These are phyloP conservation scores for Cryphonectria naterciae DNA, from an alignment of 2,329 filamentous ascomycete species.

Conservation along the genomic window DNA sequence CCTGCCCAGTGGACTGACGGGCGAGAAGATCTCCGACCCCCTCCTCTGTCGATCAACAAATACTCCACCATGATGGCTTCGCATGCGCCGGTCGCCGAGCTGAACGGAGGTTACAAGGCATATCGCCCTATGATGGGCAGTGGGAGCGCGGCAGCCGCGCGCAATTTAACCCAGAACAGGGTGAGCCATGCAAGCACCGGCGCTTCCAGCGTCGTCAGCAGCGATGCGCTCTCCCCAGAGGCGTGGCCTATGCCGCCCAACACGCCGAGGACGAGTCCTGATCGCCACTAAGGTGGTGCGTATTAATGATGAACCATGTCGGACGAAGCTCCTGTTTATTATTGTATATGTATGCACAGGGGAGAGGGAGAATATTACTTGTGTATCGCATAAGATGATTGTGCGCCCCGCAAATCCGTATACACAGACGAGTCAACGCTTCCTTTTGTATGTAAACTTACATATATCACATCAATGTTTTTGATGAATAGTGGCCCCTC, in stretches of 20 bases:
- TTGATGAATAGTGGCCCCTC: not conserved
- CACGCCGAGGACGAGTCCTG: constrained; percentile 13
- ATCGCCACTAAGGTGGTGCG: not conserved
- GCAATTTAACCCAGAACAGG: constrained; percentile 3
- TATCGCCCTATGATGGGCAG: not conserved
- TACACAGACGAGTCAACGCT: not conserved
- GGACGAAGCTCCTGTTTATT: not conserved
- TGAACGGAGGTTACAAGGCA: constrained; percentile 14
- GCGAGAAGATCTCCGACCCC: constrained; percentile 2
- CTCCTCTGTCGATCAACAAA: constrained; percentile 13
- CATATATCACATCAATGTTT: not conserved
- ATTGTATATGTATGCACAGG: not conserved
- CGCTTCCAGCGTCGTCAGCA: constrained; percentile 12
- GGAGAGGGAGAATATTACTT: no score
- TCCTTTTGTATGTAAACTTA: not conserved
- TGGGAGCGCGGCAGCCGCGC: not conserved
- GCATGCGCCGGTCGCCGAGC: constrained; percentile 13
- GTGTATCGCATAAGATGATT: not conserved
- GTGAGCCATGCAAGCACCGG: constrained; percentile 5
- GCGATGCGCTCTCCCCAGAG: constrained; percentile 15
- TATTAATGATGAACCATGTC: not conserved
- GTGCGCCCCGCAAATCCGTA: not conserved
- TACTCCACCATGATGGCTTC: not conserved
- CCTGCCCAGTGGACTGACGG: not conserved
- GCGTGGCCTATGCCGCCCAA: constrained; percentile 15